phyloP scores from a whole-genome alignment of 805 yeast species.

The Schwanniomyces polymorphus region DNA sequence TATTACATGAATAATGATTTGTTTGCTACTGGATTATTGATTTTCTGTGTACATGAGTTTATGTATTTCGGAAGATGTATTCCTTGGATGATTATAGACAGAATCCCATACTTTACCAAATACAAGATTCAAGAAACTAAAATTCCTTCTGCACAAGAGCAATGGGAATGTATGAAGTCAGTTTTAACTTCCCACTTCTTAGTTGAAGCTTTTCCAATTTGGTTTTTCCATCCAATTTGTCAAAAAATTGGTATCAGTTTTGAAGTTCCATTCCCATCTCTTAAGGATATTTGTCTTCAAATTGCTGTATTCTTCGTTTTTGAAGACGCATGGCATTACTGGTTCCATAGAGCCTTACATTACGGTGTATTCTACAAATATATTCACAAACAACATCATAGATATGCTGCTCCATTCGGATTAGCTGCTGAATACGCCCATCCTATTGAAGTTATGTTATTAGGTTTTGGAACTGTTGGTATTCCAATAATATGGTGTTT shows the following conservation, averaged over 20 bases:
- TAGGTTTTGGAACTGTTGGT: slow-evolving; percentile 96
- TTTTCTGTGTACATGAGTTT: slow-evolving; percentile 80
- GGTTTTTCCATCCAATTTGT: slow-evolving; percentile 96
- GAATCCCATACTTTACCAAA: slow-evolving; percentile 78
- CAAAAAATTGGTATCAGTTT: slow-evolving; percentile 73
- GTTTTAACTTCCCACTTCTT: slow-evolving; percentile 85
- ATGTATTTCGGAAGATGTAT: slow-evolving; percentile 89
- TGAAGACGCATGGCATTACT: slow-evolving; percentile 97
- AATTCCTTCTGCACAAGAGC: slow-evolving; percentile 77
- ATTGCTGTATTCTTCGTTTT: slow-evolving; percentile 74
- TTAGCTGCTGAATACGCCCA: slow-evolving; percentile 97
- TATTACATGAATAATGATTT: slow-evolving; percentile 82
- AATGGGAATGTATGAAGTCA: slow-evolving; percentile 86
- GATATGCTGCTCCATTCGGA: slow-evolving; percentile 98
- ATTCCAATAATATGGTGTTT: slow-evolving; percentile 85
- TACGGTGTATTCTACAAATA: slow-evolving; percentile 85
- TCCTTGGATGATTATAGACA: slow-evolving; percentile 90
- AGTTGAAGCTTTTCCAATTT: slow-evolving; percentile 94
- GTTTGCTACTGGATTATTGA: slow-evolving; percentile 86
- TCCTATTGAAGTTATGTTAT: slow-evolving; percentile 85
- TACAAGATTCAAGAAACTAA: slow-evolving; percentile 90
- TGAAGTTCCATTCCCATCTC: slow-evolving; percentile 82
- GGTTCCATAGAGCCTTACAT: slow-evolving; percentile 91
- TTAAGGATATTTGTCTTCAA: slow-evolving; percentile 60
- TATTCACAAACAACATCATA: slow-evolving; percentile 96